Conservation (phyloP, 2,329 filamentous ascomycete species). For the Fusarium sp. region DNA sequence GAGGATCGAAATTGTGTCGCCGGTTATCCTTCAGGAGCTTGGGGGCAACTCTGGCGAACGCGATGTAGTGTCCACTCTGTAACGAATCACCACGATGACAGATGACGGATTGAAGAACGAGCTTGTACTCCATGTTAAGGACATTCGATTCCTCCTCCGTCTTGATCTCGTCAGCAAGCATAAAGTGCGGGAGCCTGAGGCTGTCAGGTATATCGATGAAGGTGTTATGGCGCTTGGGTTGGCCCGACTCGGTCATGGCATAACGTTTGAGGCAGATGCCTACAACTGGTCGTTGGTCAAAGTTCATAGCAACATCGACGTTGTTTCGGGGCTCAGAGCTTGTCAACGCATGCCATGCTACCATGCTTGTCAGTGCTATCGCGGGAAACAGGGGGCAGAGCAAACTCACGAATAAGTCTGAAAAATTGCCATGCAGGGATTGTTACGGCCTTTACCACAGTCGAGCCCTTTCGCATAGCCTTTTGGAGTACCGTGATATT, state of each 20-base stretch:
- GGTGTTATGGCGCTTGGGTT: conserved; percentile 75
- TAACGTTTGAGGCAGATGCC: conserved; percentile 95
- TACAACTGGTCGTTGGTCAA: conserved; percentile 83
- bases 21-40: conserved; percentile 67
- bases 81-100: conserved; percentile 89
- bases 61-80: conserved; percentile 89
- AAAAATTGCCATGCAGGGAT: conserved; percentile 99
- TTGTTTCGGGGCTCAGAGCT: conserved; percentile 67
- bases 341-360: conserved; percentile 81
- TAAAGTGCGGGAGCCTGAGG: conserved; percentile 87
- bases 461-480: conserved; percentile 57
- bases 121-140: conserved; percentile 88
- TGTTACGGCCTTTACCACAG: conserved; percentile 78
- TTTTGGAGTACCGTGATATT: conserved; percentile 53
- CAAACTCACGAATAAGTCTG: conserved; percentile 79
- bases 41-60: conserved; percentile 78
- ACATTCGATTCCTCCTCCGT: conserved; percentile 64
- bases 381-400: not conserved
- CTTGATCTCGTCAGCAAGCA: conserved; percentile 75
- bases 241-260: conserved; percentile 70
- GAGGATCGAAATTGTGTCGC: conserved; percentile 62
- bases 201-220: conserved; percentile 86
- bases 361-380: conserved; percentile 47
- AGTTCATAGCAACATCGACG: conserved; percentile 85
- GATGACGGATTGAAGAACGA: conserved; percentile 88